Evolutionary conservation across 768 basidiomycete species (phyloP), one percentile per base, ranked within the genome.

Genomic region (Boletus subcaerulescens): DNA sequence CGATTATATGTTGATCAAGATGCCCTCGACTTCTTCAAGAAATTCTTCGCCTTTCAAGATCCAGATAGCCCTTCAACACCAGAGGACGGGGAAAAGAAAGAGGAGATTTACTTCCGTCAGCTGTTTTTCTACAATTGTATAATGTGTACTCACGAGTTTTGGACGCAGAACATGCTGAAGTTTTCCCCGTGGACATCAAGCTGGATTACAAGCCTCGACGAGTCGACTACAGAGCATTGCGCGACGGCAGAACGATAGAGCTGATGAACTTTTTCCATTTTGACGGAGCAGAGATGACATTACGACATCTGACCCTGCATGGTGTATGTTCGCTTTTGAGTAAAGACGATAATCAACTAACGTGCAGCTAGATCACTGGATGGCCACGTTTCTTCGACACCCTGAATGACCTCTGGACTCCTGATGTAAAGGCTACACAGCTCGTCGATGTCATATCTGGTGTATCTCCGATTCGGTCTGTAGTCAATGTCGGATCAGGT

Each of bases 231-330:
- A 76, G 84, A 57, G 97, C 95, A 10, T 75, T 99, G 53, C 82
- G 86, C 38, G 89, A 94, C 57, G 97, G 97, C 14, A 84, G 80
- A 70, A 94, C 93, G 0, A 96, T 96, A 56, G 97, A 99, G 67
- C 73, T 99, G 44, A 98, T 99, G 96, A 99, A 99, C 68, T 98
- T 99, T 71, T 99, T 99, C 86, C 95, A 98, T 73, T 99, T 98
- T 60, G 97, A 98, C 63, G 95, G 93, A 1, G 91, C 96, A 4
- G 97, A 98, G 71, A 98, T 99, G 93, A 97, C 94, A 0, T 71
- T 99, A 49, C 80, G 97, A 53, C 94, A 97, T 65, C 87, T 98
- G 59, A 93, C 91, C 17, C 69, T 98, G 32, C 84, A 87, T 56
- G 97, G 97, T 31, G 95, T 98, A 69, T 66, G 92, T 78, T 14